Base-by-base conservation (phyloP, 2,329 filamentous ascomycete genomes). In the Penicillium sp. region DNA sequence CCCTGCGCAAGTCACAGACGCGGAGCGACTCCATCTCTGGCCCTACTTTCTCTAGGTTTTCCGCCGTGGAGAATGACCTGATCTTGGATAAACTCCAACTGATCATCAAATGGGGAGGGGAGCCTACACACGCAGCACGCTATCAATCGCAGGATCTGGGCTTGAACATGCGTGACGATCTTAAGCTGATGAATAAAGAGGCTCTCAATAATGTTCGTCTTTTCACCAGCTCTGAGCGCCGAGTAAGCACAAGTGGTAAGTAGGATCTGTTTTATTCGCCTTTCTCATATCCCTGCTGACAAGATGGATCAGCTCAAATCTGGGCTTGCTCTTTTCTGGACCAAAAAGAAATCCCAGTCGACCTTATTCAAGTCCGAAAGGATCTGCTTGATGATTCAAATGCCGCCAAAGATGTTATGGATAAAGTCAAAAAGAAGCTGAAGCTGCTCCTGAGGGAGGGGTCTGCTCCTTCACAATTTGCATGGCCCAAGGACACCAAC, bases 371-470 rank as follows among this genome's bases (percentile, higher is more conserved):
- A 33, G 88, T 98, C 55, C 88, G 95, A 53, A 99, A 99, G 72
- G 93, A 98, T 75, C 83, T 99, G 7, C 80, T 99, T 3, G 95
- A 99, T 72, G 95, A 99, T 72, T 98, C 93, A 0, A 99, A 99
- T 74, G 95, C 95, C 4, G 95, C 95, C 57, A 99, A 99, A 74
- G 95, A 99, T 72, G 92, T 96, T 70, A 99, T 97, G 90, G 96
- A 99, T 77, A 97, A 96, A 77, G 95, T 99, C 55, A 99, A 99
- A 83, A 99, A 99, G 85, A 97, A 96, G 85, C 84, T 99, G 27
- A 99, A 99, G 78, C 88, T 91, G 1, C 82, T 99, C 21, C 77
- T 99, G 57, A 88, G 95, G 29, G 91, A 96, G 74, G 95, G 93
- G n/a, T 90, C 95, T 69, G 91, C 93, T 1, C 95, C 95, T 10